Evolutionary conservation across 2,329 filamentous ascomycete genomes (phyloP).

Genomic region (Cytospora paraplurivora): DNA sequence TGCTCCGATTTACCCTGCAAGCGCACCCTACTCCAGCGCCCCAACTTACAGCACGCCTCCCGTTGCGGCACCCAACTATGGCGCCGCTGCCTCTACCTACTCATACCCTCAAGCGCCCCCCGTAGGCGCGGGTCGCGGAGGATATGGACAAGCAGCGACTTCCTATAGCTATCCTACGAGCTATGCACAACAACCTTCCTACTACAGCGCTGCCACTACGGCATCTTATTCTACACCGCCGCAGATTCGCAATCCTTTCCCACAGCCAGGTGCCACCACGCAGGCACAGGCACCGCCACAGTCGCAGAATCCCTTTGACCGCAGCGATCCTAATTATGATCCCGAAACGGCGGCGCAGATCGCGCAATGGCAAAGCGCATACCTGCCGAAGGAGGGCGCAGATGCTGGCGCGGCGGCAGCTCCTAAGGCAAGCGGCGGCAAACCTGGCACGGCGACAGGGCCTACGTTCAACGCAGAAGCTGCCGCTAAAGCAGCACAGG

Average conservation of each 20-base stretch:
- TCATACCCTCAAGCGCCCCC: slow-evolving; percentile 40
- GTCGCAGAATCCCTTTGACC: slow-evolving; percentile 31
- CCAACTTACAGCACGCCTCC: slow-evolving; percentile 41
- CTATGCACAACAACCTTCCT: slow-evolving; percentile 42
- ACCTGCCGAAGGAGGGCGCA: slow-evolving; percentile 64
- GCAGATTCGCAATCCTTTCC: slow-evolving; percentile 81
- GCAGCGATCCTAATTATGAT: slow-evolving; percentile 55
- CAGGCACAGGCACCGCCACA: slow-evolving; percentile 31
- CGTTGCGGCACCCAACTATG: slow-evolving; percentile 46
- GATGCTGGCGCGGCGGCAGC: slow-evolving; percentile 34
- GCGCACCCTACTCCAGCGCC: slow-evolving; percentile 40
- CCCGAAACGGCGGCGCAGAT: slow-evolving; percentile 89
- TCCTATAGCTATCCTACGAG: slow-evolving; percentile 31
- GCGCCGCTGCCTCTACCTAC: slow-evolving; percentile 37
- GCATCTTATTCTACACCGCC: slow-evolving; percentile 56
- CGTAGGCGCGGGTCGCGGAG: slow-evolving; percentile 37
- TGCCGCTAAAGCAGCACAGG: slow-evolving; percentile 42
- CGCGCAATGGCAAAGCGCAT: slow-evolving; percentile 92
- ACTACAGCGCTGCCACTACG: slow-evolving; percentile 47
- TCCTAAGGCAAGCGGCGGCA: slow-evolving; percentile 33
- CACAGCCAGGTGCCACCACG: slow-evolving; percentile 54
- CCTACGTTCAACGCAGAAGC: slow-evolving; percentile 38
- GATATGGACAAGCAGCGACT: slow-evolving; percentile 35
- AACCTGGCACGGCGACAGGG: slow-evolving; percentile 34
- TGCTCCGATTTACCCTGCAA: slow-evolving; percentile 32